Base-by-base conservation (phyloP, 2,329 filamentous ascomycete genomes). In the Aureobasidium lini region DNA sequence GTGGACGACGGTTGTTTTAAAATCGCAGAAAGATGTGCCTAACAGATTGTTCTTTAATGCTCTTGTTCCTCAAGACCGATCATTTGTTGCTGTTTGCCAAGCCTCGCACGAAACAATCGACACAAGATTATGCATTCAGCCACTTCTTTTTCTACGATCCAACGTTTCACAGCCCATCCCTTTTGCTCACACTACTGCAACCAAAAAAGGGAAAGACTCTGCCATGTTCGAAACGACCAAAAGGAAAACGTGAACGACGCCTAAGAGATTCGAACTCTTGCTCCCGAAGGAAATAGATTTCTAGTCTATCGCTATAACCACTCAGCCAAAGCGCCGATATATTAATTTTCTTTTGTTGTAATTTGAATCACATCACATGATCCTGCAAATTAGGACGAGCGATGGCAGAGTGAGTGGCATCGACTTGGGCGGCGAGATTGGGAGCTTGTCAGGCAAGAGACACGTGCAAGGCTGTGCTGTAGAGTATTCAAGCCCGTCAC, bases 221-320 rank as follows among this genome's bases (percentile, higher is more conserved):
- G 8, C n/a, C 10, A 13, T 2, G n/a, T 29, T 13, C 5, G 2
- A 6, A 36, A 36, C n/a, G n/a, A 18, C 28, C 47, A 37, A 50
- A 50, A 50, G 16, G 9, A 23, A 23, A 49, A 32, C 4, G 34
- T 4, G 6, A 4, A n/a, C 49, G 49, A 53, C 49, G 49, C 49
- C 49, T 53, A 28, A 18, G 31, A 15, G 50, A 54, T 13, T 54
- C 50, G 50, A 54, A 54, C 50, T 15, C 18, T 13, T 15, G 50
- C 50, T 43, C 50, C 37, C 50, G 37, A 54, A 54, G 37, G 50
- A 43, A 54, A 54, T 54, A 54, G 50, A 54, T 54, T 54, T 54
- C 50, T 54, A 54, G 50, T 54, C 50, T 54, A 54, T 54, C 50
- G 50, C 50, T 54, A 54, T 54, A 54, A 54, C 50, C 50, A 54